Percentiles rank a stretch among this genome's conserved stretches.
phyloP scores from a whole-genome alignment of 495 filamentous ascomycete genomes.

The Astrocystis sublimbata region DNA sequence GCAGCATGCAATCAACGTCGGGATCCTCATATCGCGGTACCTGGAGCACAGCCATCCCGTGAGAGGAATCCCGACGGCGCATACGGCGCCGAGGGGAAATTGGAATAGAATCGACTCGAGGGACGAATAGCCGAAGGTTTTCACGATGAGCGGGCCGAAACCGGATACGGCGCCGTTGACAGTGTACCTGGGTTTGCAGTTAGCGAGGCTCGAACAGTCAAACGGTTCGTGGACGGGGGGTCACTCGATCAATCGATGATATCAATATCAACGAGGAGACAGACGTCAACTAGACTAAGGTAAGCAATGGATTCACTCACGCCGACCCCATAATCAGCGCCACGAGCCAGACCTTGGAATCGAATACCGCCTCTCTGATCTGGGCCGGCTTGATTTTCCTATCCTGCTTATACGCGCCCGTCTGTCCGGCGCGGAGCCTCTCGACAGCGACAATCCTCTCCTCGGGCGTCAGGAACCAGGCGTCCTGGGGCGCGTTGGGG shows the following conservation, averaged over 20 bases:
- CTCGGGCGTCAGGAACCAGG: slow-evolving; percentile 53
- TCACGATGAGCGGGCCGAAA: slow-evolving; percentile 73
- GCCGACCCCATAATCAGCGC: slow-evolving; percentile 60
- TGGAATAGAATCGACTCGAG: slow-evolving; percentile 71
- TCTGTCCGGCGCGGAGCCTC: slow-evolving; percentile 58
- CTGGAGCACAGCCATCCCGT: slow-evolving; percentile 62
- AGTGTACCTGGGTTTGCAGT: slow-evolving; percentile 47
- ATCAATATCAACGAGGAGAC: no score
- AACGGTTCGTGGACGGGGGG: no score
- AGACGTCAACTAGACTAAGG: no score
- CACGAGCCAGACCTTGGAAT: slow-evolving; percentile 65
- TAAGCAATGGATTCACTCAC: no score
- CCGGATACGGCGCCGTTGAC: slow-evolving; percentile 77
- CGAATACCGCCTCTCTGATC: slow-evolving; percentile 55
- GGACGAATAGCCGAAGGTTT: slow-evolving; percentile 67
- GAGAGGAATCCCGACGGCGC: slow-evolving; percentile 62
- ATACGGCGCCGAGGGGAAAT: slow-evolving; percentile 68
- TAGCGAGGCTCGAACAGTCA: not conserved
- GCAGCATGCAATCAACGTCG: slow-evolving; percentile 63
- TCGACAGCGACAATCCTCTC: slow-evolving; percentile 58
- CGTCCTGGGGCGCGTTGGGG: slow-evolving; percentile 59
- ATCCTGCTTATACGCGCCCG: slow-evolving; percentile 53
- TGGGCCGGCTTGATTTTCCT: slow-evolving; percentile 62
- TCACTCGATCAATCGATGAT: no score
- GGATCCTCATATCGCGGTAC: slow-evolving; percentile 63